These are phyloP conservation scores for Candida glucosophila DNA, from an alignment of 1,139 yeast species.

Conservation along the genomic window DNA sequence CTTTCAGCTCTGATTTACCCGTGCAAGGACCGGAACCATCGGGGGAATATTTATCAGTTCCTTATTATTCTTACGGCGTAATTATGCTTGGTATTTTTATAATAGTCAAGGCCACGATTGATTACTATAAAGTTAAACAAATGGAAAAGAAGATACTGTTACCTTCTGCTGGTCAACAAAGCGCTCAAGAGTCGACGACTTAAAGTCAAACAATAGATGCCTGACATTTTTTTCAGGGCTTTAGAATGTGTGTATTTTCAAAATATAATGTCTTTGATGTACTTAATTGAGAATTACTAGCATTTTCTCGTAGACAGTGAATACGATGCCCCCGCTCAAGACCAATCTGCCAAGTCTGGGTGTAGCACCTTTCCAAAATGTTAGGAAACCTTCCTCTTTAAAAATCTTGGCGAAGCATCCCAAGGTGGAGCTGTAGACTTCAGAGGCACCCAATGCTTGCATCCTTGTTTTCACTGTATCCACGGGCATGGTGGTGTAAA, in stretches of 20 bases:
- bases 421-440: slow-evolving; percentile 61
- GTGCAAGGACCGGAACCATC: slow-evolving; percentile 12
- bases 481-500: slow-evolving; percentile 94
- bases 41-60: slow-evolving; percentile 20
- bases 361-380: slow-evolving; percentile 98
- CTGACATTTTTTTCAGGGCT: slow-evolving; percentile 25
- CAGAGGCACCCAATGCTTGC: slow-evolving; percentile 84
- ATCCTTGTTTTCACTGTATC: slow-evolving; percentile 96
- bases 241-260: slow-evolving; percentile 1
- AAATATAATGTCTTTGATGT: background rate
- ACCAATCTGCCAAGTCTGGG: slow-evolving; percentile 90
- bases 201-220: slow-evolving; percentile 1
- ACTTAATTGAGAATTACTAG: slow-evolving; percentile 40
- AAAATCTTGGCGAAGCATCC: slow-evolving; percentile 77
- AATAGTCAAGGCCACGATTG: slow-evolving; percentile 56
- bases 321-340: slow-evolving; percentile 91
- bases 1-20: slow-evolving; percentile 33
- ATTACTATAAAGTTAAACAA: slow-evolving; percentile 67
- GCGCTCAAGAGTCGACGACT: slow-evolving; percentile 6
- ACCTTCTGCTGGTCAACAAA: slow-evolving; percentile 17
- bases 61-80: slow-evolving; percentile 46
- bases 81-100: slow-evolving; percentile 65
- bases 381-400: slow-evolving; percentile 80
- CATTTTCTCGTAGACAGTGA: slow-evolving; percentile 89
- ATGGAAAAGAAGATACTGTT: slow-evolving; percentile 59